phyloP scores from a whole-genome alignment of 2,329 filamentous ascomycete species.

The Beauveria brongniartii region DNA sequence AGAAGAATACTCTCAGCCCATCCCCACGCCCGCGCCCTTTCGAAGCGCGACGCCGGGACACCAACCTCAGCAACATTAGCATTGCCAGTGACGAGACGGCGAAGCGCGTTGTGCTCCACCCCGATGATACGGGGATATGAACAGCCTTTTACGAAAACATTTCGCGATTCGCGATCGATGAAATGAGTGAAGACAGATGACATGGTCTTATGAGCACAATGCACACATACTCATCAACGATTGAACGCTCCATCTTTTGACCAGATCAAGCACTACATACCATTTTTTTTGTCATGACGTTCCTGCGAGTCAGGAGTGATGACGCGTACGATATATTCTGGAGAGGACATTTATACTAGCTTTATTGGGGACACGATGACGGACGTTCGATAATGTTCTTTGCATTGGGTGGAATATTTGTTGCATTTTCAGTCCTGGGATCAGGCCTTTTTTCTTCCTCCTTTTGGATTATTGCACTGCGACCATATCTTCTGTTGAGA shows the following conservation, averaged over 20 bases:
- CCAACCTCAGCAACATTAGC: constrained; percentile 52
- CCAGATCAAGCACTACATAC: neutral
- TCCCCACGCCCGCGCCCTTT: constrained; percentile 20
- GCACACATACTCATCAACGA: neutral
- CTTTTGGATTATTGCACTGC: constrained; percentile 12
- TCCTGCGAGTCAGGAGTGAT: neutral
- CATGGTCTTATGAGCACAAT: constrained; percentile 4
- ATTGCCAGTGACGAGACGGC: constrained; percentile 56
- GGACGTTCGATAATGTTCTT: neutral
- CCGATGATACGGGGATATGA: constrained; percentile 19
- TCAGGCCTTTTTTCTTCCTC: neutral
- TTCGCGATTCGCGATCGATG: neutral
- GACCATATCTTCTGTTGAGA: constrained; percentile 3
- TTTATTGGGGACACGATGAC: neutral
- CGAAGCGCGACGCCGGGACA: constrained; percentile 44
- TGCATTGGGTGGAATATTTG: constrained; percentile 7
- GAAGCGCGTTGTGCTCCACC: constrained; percentile 42
- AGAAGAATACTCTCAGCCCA: constrained; percentile 30
- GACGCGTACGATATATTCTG: neutral
- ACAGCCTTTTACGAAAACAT: neutral
- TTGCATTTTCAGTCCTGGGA: constrained; percentile 3
- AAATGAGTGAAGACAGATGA: constrained; percentile 7
- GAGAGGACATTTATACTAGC: neutral
- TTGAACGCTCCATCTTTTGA: neutral
- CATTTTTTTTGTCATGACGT: neutral